Conservation (phyloP, 805 yeast species). For the Kurtzmaniella fragi region DNA sequence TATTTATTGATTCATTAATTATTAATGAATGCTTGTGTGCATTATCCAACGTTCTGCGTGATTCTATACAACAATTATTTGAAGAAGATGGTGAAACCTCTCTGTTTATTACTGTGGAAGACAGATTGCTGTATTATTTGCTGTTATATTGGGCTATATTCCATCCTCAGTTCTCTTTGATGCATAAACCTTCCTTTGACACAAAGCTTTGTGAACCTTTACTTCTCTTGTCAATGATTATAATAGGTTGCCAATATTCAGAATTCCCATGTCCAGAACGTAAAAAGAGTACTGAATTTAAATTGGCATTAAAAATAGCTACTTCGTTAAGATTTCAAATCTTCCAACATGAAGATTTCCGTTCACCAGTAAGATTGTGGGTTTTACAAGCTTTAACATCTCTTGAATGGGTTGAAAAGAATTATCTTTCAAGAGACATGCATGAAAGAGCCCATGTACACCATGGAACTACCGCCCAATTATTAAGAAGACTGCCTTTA, state of each 20-base stretch:
- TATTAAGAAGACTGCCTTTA: slow-evolving; percentile 69
- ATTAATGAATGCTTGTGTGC: slow-evolving; percentile 29
- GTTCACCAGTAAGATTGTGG: slow-evolving; percentile 74
- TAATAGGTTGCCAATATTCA: slow-evolving; percentile 49
- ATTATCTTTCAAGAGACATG: slow-evolving; percentile 57
- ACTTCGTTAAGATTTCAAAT: slow-evolving; percentile 63
- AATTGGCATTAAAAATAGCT: slow-evolving; percentile 44
- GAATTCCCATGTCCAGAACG: slow-evolving; percentile 8
- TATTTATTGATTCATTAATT: slow-evolving; percentile 32
- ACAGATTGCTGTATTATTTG: slow-evolving; percentile 30
- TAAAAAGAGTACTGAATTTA: slow-evolving; percentile 27
- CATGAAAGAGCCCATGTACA: slow-evolving; percentile 84
- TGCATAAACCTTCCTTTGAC: slow-evolving; percentile 56
- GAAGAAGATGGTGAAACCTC: slow-evolving; percentile 16
- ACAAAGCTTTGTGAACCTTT: slow-evolving; percentile 45
- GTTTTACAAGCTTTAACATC: slow-evolving; percentile 68
- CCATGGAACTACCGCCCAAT: slow-evolving; percentile 81
- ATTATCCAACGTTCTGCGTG: slow-evolving; percentile 21
- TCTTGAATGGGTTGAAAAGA: slow-evolving; percentile 77
- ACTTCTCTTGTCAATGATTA: slow-evolving; percentile 49
- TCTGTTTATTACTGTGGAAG: slow-evolving; percentile 19
- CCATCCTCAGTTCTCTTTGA: slow-evolving; percentile 54
- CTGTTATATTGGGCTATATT: slow-evolving; percentile 52
- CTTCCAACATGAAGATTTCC: slow-evolving; percentile 66
- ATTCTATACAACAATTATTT: slow-evolving; percentile 21